Evolutionary conservation across 2,329 filamentous ascomycete genomes (phyloP).

Genomic region (Colletotrichum sp.): DNA sequence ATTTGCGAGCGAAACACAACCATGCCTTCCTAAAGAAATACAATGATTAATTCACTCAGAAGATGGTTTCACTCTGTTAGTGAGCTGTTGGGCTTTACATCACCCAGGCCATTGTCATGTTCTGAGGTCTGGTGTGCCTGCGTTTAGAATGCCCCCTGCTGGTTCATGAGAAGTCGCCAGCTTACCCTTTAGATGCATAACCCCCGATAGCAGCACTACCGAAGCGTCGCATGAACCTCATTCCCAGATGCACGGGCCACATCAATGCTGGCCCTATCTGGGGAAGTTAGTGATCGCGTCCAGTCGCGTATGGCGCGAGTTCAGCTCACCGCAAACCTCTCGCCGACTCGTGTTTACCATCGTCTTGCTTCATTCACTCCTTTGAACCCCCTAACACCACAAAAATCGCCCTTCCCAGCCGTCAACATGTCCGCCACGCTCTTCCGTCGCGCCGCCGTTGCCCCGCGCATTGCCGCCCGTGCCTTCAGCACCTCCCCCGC

Average conservation of each 20-base stretch:
- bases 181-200: neutral
- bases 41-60: neutral
- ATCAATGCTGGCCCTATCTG: neutral
- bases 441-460: conserved; percentile 56
- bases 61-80: neutral
- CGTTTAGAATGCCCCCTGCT: neutral
- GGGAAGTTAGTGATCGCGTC: neutral
- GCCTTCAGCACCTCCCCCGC: conserved; percentile 77
- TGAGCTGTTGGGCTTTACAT: neutral
- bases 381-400: neutral
- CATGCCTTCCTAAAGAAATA: neutral
- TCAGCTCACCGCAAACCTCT: neutral
- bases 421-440: conserved; percentile 51
- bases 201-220: neutral
- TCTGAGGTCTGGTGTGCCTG: neutral
- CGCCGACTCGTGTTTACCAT: neutral
- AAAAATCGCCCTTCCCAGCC: neutral
- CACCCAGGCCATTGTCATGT: neutral
- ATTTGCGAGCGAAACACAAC: neutral
- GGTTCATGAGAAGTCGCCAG: neutral
- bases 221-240: neutral
- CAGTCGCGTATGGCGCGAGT: neutral
- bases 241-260: neutral
- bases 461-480: conserved; percentile 58
- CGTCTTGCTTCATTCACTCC: neutral